These are phyloP conservation scores for Pseudoneurospora amorphoporcata DNA, from an alignment of 495 filamentous ascomycete genomes.

Conservation along the genomic window DNA sequence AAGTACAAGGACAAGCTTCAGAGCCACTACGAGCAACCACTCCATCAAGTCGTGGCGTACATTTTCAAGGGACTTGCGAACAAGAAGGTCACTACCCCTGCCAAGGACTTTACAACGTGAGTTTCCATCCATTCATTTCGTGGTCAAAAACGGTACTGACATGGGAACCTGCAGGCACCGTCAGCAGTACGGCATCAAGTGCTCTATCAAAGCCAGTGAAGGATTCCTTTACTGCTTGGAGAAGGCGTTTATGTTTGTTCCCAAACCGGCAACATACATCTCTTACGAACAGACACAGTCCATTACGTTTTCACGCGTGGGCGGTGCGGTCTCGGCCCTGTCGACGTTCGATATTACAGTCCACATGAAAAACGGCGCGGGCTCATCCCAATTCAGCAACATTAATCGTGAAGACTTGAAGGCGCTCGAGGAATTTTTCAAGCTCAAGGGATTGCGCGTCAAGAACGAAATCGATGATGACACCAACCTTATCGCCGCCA, in stretches of 20 bases:
- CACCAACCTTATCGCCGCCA: conserved; percentile 61
- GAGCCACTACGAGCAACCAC: conserved; percentile 80
- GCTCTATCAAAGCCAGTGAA: conserved; percentile 98
- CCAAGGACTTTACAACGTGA: conserved; percentile 77
- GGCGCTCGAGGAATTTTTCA: conserved; percentile 92
- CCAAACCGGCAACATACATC: conserved; percentile 95
- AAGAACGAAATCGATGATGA: conserved; percentile 83
- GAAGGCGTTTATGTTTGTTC: conserved; percentile 98
- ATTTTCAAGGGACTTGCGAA: conserved; percentile 89
- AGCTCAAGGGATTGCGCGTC: conserved; percentile 80
- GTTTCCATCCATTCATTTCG: conserved; percentile 6
- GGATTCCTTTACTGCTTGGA: conserved; percentile 95
- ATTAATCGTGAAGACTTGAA: conserved; percentile 98
- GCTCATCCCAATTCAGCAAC: conserved; percentile 93
- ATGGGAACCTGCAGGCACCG: conserved; percentile 53
- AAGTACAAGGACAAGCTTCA: conserved; percentile 87
- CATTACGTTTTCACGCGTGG: conserved; percentile 92
- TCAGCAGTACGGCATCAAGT: conserved; percentile 91
- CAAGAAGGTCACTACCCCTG: conserved; percentile 88
- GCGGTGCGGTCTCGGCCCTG: conserved; percentile 84
- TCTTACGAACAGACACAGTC: conserved; percentile 80
- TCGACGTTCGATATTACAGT: conserved; percentile 97
- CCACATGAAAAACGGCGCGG: conserved; percentile 61
- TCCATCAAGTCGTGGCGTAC: conserved; percentile 82
- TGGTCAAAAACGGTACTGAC: conserved; percentile 1